A percentile compares a stretch with the other conserved stretches of the same genome.
These are phyloP conservation scores for Sclerotinia sclerotiorum DNA, from an alignment of 2,329 filamentous ascomycete species.

Conservation along the genomic window DNA sequence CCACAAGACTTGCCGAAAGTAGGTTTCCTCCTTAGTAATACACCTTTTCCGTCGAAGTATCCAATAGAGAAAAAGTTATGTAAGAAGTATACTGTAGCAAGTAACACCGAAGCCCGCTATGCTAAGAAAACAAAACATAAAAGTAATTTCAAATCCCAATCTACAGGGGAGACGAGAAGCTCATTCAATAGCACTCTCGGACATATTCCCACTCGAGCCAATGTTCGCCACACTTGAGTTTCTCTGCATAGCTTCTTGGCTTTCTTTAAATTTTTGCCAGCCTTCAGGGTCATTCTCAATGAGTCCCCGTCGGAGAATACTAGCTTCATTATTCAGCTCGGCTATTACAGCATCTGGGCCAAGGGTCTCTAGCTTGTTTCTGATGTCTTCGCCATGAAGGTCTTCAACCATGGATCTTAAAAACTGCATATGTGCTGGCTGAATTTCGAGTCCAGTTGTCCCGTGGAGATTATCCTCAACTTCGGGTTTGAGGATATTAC, in stretches of 20 bases:
- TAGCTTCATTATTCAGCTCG: slow-evolving; percentile 52
- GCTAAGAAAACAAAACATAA: background rate
- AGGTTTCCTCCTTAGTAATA: slow-evolving; percentile 3
- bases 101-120: background rate
- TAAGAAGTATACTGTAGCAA: slow-evolving; percentile 1
- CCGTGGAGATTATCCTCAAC: slow-evolving; percentile 30
- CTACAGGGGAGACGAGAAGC: background rate
- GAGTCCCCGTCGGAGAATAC: slow-evolving; percentile 47
- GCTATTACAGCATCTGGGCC: slow-evolving; percentile 60
- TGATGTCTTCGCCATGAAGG: slow-evolving; percentile 59
- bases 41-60: slow-evolving; percentile 3
- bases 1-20: background rate
- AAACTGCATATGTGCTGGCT: slow-evolving; percentile 43
- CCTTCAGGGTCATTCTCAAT: slow-evolving; percentile 64
- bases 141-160: background rate
- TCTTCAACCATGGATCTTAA: slow-evolving; percentile 64
- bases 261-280: slow-evolving; percentile 62
- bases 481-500: slow-evolving; percentile 56
- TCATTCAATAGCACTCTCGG: slow-evolving; percentile 35
- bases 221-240: slow-evolving; percentile 32
- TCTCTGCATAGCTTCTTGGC: slow-evolving; percentile 47
- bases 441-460: slow-evolving; percentile 47
- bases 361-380: slow-evolving; percentile 49
- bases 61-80: slow-evolving; percentile 9
- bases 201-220: slow-evolving; percentile 29